Evolutionary conservation across 2,329 filamentous ascomycete species (phyloP).

Genomic region (Epicoccum sorghinum): DNA sequence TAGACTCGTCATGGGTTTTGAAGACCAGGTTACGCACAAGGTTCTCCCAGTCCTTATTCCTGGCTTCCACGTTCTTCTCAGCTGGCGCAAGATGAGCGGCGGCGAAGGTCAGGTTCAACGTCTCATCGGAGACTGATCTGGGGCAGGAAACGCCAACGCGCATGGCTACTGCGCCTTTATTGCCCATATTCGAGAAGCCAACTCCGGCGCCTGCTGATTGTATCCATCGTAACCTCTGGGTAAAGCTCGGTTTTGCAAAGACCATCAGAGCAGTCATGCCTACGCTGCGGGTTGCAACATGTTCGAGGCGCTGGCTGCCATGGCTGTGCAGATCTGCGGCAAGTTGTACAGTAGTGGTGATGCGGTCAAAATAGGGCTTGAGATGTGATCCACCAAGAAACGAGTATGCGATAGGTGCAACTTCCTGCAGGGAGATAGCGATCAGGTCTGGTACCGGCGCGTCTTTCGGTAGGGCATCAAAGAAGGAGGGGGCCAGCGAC

Average conservation of each 20-base stretch:
- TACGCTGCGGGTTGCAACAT: constrained; percentile 73
- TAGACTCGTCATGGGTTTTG: constrained; percentile 45
- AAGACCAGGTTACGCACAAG: constrained; percentile 85
- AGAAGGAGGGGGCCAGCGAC: constrained; percentile 73
- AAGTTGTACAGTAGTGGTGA: constrained; percentile 73
- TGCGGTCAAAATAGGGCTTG: constrained; percentile 73
- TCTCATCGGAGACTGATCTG: constrained; percentile 42
- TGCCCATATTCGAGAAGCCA: constrained; percentile 86
- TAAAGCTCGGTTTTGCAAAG: constrained; percentile 70
- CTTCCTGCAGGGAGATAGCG: constrained; percentile 79
- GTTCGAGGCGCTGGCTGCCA: constrained; percentile 64
- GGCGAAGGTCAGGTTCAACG: constrained; percentile 79
- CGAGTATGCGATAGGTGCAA: constrained; percentile 81
- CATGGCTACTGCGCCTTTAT: constrained; percentile 89
- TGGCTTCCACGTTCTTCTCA: constrained; percentile 75
- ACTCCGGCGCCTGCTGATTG: constrained; percentile 84
- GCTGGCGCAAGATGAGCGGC: constrained; percentile 87
- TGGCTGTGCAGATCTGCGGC: constrained; percentile 61
- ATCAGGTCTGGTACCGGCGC: constrained; percentile 69
- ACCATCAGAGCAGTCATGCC: constrained; percentile 92
- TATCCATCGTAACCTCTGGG: constrained; percentile 66
- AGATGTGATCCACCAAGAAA: constrained; percentile 87
- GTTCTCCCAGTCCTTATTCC: constrained; percentile 87
- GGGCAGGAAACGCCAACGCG: constrained; percentile 65
- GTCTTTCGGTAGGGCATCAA: constrained; percentile 45